Conservation (phyloP, 2,329 filamentous ascomycete genomes). For the Penicillium sp. region DNA sequence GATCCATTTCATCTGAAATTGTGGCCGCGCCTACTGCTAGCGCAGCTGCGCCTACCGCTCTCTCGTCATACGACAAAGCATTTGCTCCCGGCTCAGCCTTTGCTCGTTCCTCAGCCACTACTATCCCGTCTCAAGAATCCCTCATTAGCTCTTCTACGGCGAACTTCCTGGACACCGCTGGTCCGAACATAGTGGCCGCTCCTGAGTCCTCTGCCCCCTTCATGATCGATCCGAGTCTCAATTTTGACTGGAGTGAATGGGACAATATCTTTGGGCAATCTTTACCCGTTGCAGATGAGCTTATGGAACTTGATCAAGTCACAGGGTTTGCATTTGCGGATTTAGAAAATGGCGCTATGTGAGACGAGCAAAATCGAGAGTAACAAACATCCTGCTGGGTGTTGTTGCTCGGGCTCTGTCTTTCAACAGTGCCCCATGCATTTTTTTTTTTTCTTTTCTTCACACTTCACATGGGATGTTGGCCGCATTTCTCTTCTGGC, state of each 20-base stretch:
- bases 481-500: neutral
- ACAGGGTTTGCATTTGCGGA: constrained; percentile 26
- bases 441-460: neutral
- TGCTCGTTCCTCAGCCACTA: neutral
- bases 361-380: neutral
- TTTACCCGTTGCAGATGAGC: constrained; percentile 43
- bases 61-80: neutral
- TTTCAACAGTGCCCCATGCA: neutral
- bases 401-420: neutral
- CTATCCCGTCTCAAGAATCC: neutral
- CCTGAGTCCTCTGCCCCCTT: constrained; percentile 28
- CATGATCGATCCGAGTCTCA: constrained; percentile 41
- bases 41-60: neutral
- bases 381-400: neutral
- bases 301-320: constrained; percentile 44
- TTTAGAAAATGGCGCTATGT: neutral
- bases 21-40: constrained; percentile 6
- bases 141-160: neutral
- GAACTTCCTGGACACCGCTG: constrained; percentile 22
- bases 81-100: neutral
- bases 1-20: neutral
- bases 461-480: neutral
- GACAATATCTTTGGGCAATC: constrained; percentile 50
- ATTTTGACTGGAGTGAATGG: constrained; percentile 52
- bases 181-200: neutral